Conservation (phyloP, 441 rosid genomes). For the Aleurites moluccanus region DNA sequence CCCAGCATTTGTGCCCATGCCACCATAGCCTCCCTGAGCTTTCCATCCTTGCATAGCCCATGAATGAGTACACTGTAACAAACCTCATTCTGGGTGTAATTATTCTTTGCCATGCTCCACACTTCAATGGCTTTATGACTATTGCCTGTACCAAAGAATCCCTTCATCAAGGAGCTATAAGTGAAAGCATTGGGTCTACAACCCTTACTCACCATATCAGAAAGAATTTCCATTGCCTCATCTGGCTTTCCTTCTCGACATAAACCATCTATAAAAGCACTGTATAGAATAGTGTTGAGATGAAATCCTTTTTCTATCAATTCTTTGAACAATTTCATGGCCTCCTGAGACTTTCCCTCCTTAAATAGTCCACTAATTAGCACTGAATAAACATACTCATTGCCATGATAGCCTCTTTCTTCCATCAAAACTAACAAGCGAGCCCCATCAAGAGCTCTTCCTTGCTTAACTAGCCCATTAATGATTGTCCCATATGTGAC, state of each 20-base stretch:
- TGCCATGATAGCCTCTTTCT: conserved; percentile 62
- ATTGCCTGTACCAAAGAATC: conserved; percentile 60
- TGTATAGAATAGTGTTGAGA: conserved; percentile 62
- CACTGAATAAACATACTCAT: conserved; percentile 61
- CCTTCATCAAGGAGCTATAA: conserved; percentile 88
- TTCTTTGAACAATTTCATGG: conserved; percentile 54
- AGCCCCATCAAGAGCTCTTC: conserved; percentile 51
- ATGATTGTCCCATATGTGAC: conserved; percentile 79
- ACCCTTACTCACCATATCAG: conserved; percentile 57
- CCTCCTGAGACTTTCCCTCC: conserved; percentile 66
- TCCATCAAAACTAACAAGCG: conserved; percentile 56
- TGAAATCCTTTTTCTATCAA: conserved; percentile 54
- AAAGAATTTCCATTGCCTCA: conserved; percentile 60
- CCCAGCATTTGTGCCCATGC: conserved; percentile 78
- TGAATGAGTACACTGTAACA: conserved; percentile 77
- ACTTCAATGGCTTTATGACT: conserved; percentile 65
- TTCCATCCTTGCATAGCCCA: conserved; percentile 76
- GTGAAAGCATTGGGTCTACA: conserved; percentile 75
- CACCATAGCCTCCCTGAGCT: conserved; percentile 60
- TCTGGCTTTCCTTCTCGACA: conserved; percentile 65
- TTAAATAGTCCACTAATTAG: conserved; percentile 78
- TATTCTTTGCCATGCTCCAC: conserved; percentile 55
- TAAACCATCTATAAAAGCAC: conserved; percentile 74
- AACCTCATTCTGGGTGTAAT: conserved; percentile 43
- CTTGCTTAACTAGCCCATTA: conserved; percentile 81